Evolutionary conservation across 2,329 filamentous ascomycete species (phyloP).

Genomic region (Sporothrix euskadiensis): DNA sequence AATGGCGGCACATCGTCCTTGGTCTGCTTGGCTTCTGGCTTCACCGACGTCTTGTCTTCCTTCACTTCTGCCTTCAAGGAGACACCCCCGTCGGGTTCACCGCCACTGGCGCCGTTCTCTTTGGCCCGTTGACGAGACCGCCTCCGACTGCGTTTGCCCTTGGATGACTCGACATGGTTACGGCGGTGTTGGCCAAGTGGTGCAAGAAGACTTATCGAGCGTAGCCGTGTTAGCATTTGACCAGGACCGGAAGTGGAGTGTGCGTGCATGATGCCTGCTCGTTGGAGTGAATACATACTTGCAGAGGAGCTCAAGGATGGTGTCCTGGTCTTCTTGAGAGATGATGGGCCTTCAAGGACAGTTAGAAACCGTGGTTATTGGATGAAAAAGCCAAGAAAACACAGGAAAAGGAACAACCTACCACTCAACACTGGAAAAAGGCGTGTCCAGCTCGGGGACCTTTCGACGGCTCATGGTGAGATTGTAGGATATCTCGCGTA

Average conservation of each 20-base stretch:
- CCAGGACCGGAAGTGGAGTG: not conserved
- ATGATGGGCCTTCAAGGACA: slow-evolving; percentile 58
- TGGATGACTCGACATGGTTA: slow-evolving; percentile 56
- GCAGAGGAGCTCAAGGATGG: slow-evolving; percentile 67
- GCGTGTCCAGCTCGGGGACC: slow-evolving; percentile 63
- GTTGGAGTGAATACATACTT: slow-evolving; percentile 40
- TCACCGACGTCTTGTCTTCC: not conserved
- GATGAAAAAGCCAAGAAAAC: not conserved
- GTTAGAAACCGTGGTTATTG: not conserved
- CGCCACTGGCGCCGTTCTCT: slow-evolving; percentile 27
- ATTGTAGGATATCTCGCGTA: not conserved
- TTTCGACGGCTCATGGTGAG: slow-evolving; percentile 56
- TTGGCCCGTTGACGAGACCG: slow-evolving; percentile 48
- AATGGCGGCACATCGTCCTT: slow-evolving; percentile 38
- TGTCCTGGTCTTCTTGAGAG: slow-evolving; percentile 58
- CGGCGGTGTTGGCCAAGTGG: slow-evolving; percentile 65
- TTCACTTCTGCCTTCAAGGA: not conserved
- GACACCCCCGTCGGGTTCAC: not conserved
- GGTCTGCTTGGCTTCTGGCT: not conserved
- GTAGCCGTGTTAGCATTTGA: slow-evolving; percentile 8
- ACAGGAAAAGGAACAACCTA: slow-evolving; percentile 39
- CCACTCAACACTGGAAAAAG: slow-evolving; percentile 63
- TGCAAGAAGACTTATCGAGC: slow-evolving; percentile 54
- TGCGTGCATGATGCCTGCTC: not conserved
- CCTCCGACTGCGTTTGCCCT: slow-evolving; percentile 53